Evolutionary conservation across 768 basidiomycete species (phyloP).

Genomic region (Lenzites betulinus): DNA sequence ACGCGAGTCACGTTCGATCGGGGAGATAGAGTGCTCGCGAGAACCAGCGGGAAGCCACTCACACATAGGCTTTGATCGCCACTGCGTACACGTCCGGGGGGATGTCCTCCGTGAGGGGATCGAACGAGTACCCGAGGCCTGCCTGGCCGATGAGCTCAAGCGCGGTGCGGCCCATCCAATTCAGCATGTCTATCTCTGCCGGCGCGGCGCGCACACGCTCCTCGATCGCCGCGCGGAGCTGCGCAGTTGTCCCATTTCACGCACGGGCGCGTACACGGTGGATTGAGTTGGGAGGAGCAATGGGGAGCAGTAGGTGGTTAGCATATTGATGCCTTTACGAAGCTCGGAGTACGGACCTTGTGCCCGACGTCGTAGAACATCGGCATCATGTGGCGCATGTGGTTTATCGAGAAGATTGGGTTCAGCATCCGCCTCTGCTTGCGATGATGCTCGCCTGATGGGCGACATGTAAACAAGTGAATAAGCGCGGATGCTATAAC

Average conservation of each 20-base stretch:
- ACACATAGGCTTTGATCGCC: slow-evolving; percentile 30
- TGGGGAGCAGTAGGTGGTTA: slow-evolving; percentile 5
- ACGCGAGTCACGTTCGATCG: background rate
- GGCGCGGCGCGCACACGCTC: slow-evolving; percentile 13
- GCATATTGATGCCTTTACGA: background rate
- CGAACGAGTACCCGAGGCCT: slow-evolving; percentile 30
- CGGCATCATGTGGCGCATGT: slow-evolving; percentile 30
- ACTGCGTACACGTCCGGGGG: slow-evolving; percentile 26
- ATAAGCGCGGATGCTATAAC: background rate
- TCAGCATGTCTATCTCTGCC: slow-evolving; percentile 28
- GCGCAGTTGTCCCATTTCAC: background rate
- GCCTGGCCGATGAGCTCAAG: slow-evolving; percentile 31
- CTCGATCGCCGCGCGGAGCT: slow-evolving; percentile 24
- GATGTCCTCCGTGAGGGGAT: slow-evolving; percentile 24
- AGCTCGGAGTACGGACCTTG: slow-evolving; percentile 21
- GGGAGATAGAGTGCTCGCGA: background rate
- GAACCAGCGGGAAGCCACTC: slow-evolving; percentile 8
- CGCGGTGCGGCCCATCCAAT: slow-evolving; percentile 30
- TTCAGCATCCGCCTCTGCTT: slow-evolving; percentile 33
- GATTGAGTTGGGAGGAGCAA: background rate
- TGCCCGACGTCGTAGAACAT: slow-evolving; percentile 28
- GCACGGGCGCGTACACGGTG: background rate
- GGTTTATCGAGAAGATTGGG: slow-evolving; percentile 29
- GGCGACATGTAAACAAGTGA: background rate
- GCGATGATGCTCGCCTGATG: slow-evolving; percentile 27